Evolutionary conservation across 331 rosid genomes (phyloP).

Genomic region (Rhamnella rubrinervis): DNA sequence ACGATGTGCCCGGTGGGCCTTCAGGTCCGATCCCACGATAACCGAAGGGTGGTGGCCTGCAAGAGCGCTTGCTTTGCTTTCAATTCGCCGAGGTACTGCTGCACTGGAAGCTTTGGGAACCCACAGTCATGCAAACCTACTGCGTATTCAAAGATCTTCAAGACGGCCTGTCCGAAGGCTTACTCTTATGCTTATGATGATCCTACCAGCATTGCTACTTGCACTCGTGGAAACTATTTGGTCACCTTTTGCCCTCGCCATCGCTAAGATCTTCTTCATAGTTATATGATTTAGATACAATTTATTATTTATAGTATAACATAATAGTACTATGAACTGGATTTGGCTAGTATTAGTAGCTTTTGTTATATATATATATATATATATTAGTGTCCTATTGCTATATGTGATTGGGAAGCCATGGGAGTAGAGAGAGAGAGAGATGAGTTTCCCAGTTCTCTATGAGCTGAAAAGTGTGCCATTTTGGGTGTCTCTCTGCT

Average conservation of each 20-base stretch:
- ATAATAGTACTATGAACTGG: not conserved
- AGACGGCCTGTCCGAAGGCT: conserved; percentile 86
- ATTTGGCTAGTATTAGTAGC: no score
- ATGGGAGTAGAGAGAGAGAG: no score
- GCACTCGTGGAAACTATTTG: conserved; percentile 66
- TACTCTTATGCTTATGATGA: conserved; percentile 94
- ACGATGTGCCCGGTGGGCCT: conserved; percentile 87
- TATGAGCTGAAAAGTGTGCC: conserved; percentile 3
- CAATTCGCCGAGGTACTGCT: conserved; percentile 79
- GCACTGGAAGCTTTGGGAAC: conserved; percentile 77
- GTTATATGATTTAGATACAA: not conserved
- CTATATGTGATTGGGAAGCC: no score
- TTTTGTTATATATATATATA: no score
- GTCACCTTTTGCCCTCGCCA: conserved; percentile 81
- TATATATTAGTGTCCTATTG: no score
- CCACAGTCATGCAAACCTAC: conserved; percentile 92
- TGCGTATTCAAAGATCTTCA: conserved; percentile 76
- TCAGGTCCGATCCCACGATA: conserved; percentile 67
- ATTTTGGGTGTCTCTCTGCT: not conserved
- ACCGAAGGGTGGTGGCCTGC: conserved; percentile 73
- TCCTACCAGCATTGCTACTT: conserved; percentile 90
- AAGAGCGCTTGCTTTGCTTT: conserved; percentile 88
- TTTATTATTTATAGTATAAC: not conserved
- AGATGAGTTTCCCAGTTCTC: not conserved
- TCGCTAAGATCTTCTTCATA: conserved; percentile 20